Conservation (phyloP, 768 basidiomycete genomes). For the Russula olivacea region DNA sequence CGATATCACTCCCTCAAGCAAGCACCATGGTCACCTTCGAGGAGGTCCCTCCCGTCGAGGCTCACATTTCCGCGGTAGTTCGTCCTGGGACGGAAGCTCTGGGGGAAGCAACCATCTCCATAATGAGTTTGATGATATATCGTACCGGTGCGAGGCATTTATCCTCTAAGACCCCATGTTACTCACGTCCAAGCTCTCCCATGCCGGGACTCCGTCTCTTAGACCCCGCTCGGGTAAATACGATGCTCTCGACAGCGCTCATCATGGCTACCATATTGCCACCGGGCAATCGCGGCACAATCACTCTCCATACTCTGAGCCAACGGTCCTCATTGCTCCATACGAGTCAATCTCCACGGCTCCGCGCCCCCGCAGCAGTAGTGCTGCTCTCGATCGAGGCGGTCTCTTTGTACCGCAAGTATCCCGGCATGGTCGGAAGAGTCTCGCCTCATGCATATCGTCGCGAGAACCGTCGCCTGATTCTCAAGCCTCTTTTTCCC, state of each 20-base stretch:
- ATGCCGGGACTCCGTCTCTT: background rate
- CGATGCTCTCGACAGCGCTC: conserved; percentile 4
- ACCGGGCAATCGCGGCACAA: conserved; percentile 3
- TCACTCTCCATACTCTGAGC: conserved; percentile 18
- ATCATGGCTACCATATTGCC: background rate
- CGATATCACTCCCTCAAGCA: conserved; percentile 12
- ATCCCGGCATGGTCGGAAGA: conserved; percentile 5
- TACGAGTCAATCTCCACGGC: conserved; percentile 1
- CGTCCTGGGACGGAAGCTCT: conserved; percentile 16
- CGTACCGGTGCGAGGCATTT: background rate
- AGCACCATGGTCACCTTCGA: background rate
- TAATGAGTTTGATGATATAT: conserved; percentile 1
- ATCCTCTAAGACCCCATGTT: background rate
- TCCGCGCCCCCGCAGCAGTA: conserved; percentile 18
- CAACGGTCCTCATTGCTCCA: background rate
- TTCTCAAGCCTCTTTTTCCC: conserved; percentile 12
- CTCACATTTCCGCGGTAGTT: conserved; percentile 5
- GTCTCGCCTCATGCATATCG: conserved; percentile 2
- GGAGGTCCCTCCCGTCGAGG: conserved; percentile 3
- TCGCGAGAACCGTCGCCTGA: conserved; percentile 17
- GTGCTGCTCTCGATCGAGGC: conserved; percentile 12
- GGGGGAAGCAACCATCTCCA: background rate
- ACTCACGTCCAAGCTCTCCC: background rate
- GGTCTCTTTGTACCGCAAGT: conserved; percentile 4
- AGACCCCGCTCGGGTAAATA: conserved; percentile 2